Evolutionary conservation across 2,329 filamentous ascomycete species (phyloP), one percentile per base, ranked within the genome.

Genomic region (Aspergillus brasiliensis): DNA sequence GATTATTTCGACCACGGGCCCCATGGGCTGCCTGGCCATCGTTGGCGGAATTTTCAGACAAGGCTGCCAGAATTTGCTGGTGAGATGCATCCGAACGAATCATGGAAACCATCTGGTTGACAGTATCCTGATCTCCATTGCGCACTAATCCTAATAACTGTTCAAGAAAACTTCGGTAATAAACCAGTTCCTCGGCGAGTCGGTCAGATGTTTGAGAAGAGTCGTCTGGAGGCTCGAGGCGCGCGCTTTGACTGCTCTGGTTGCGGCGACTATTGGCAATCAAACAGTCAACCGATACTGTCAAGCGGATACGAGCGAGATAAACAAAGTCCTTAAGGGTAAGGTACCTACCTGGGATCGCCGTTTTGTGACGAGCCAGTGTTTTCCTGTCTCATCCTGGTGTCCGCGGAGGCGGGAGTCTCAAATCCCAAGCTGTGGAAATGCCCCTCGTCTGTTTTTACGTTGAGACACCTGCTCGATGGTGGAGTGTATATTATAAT

Each of bases 31-130:
- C 27, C 11, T n/a, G 25, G 25, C n/a, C 34, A n/a, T 15, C 27
- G 37, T 31, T 60, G 6, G 44, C 46, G 31, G 56, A 55, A 11
- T 62, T 27, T 28, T 61, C 61, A 19, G 66, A 61, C 51, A 74
- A 51, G 4, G 58, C 56, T 6, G 57, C 53, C 44, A 68, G 66
- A 15, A 74, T 71, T 15, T 71, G 62, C 48, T 65, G 53, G 10
- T 71, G 61, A 6, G 72, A 71, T 8, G 68, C 71, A 17, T 71
- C 70, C 13, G 70, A 65, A 31, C 71, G 72, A 44, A 74, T 72
- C 21, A 65, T 52, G 25, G 64, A 57, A 47, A 74, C 57, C 53
- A 74, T 47, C 27, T 51, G 66, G 17, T 62, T 49, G 4, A 74
- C 64, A 1, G 62, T 56, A n/a, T 63, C 65, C 44, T 67, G 63